Evolutionary conservation across 805 yeast genomes (phyloP), one percentile per base, ranked within the genome.

Genomic region (Nakazawaea siamensis): DNA sequence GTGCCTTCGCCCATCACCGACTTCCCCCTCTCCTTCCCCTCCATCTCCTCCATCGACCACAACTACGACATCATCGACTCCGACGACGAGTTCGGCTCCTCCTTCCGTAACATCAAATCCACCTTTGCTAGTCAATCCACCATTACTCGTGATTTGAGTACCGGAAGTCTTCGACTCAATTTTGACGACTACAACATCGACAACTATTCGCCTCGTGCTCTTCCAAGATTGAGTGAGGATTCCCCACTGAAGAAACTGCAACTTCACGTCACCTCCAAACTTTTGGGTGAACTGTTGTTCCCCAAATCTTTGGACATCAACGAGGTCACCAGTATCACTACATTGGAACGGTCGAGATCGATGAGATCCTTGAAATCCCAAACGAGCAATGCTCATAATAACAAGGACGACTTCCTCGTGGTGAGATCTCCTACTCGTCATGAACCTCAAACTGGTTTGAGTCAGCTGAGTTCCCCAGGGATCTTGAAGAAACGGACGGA

Each of bases 281-380:
- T 37, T 10, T 19, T 37, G 8, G 77, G 79, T 18, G 79, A 80
- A 37, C 73, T 76, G 0, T 53, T 82, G 18, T 83, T 83, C 52
- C 94, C 94, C 0, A 81, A 77, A 49, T 70, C 75, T 2, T 58
- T 83, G 21, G 78, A 68, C 38, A 63, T 71, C 0, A 73, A 69
- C 34, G 94, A 83, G 48, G 82, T 83, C 9, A 83, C 79, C 43
- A 76, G 83, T 30, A 83, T 83, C 38, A 79, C 80, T 2, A 69
- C 80, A 6, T 50, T 83, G 29, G 94, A 83, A 52, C 65, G 88
- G 40, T 71, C 81, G 6, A 50, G 75, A 33, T 70, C 77, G 4
- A 61, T 70, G 60, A 67, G 71, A 48, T 77, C 86, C 0, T 52
- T 67, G n/a, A 59, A 47, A 35, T 49, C 46, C 13, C 12, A 18